Percentiles rank a stretch among this genome's conserved stretches.
Evolutionary conservation across 2,329 filamentous ascomycete genomes (phyloP).

Genomic region (Alternaria arbusti): DNA sequence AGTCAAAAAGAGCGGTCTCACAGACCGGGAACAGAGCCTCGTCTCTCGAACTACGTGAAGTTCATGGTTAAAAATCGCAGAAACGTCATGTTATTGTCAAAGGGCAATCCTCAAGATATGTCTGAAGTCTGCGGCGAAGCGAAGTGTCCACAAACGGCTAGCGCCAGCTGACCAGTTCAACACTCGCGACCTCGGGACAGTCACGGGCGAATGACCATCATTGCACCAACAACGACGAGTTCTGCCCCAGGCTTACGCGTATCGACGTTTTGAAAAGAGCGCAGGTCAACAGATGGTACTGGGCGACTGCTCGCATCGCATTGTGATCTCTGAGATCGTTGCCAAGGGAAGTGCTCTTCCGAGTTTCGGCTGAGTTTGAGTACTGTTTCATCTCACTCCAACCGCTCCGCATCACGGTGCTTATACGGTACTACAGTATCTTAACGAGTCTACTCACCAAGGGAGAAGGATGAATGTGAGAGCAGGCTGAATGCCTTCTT

Average conservation of each 20-base stretch:
- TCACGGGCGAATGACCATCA: background rate
- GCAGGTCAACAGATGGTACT: background rate
- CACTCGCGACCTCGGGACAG: background rate
- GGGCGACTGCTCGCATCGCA: background rate
- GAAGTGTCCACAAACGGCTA: slow-evolving; percentile 1
- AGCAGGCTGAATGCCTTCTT: background rate
- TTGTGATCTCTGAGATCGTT: background rate
- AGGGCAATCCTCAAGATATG: background rate
- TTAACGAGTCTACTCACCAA: background rate
- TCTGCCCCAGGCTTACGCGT: background rate
- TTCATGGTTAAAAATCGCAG: background rate
- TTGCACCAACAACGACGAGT: background rate
- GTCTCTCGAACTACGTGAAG: too few species aligned
- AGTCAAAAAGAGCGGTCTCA: too few species aligned
- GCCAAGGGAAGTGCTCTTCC: slow-evolving; percentile 4
- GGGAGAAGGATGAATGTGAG: background rate
- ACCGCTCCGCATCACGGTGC: background rate
- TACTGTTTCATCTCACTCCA: slow-evolving; percentile 28
- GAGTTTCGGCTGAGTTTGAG: slow-evolving; percentile 38
- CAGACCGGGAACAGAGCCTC: background rate
- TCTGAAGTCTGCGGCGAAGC: background rate
- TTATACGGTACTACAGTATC: background rate
- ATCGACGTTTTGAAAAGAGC: background rate
- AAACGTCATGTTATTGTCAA: background rate
- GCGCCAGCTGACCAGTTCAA: background rate